These are phyloP conservation scores for Ophiorrhiza pumila DNA, from an alignment of 257 asterid genomes.

Conservation along the genomic window DNA sequence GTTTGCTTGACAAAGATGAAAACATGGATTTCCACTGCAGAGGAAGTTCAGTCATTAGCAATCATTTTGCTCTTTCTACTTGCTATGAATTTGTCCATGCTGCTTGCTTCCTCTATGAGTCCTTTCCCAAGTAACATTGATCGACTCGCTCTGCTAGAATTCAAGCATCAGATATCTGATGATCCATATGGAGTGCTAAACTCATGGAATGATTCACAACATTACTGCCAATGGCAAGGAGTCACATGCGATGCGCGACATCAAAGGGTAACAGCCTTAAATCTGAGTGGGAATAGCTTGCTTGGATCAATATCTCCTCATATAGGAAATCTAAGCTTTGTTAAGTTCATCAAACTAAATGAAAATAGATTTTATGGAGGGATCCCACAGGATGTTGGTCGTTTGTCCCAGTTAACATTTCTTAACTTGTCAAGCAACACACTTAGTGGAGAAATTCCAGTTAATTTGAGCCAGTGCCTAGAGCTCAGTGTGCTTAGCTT, in stretches of 20 bases:
- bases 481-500: not conserved
- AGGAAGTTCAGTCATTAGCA: too few relatives aligned
- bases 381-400: slow-evolving; percentile 34
- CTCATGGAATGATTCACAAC: slow-evolving; percentile 7
- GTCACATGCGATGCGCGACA: slow-evolving; percentile 20
- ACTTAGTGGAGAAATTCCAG: slow-evolving; percentile 32
- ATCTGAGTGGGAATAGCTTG: slow-evolving; percentile 17
- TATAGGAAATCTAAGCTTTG: slow-evolving; percentile 38
- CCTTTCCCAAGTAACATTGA: not conserved
- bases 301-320: slow-evolving; percentile 33
- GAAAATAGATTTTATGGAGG: slow-evolving; percentile 28
- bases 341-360: slow-evolving; percentile 17
- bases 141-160: not conserved
- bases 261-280: slow-evolving; percentile 20
- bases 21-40: too few relatives aligned
- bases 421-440: slow-evolving; percentile 22
- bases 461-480: slow-evolving; percentile 20
- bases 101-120: not conserved
- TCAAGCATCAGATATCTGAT: not conserved
- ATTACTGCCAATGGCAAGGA: slow-evolving; percentile 29
- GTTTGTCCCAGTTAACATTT: slow-evolving; percentile 16
- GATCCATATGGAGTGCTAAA: not conserved
- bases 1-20: too few relatives aligned
- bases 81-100: not conserved
- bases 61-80: not conserved